Base-by-base conservation (phyloP, 2,329 filamentous ascomycete species). In the Ophiocordyceps robertsii region DNA sequence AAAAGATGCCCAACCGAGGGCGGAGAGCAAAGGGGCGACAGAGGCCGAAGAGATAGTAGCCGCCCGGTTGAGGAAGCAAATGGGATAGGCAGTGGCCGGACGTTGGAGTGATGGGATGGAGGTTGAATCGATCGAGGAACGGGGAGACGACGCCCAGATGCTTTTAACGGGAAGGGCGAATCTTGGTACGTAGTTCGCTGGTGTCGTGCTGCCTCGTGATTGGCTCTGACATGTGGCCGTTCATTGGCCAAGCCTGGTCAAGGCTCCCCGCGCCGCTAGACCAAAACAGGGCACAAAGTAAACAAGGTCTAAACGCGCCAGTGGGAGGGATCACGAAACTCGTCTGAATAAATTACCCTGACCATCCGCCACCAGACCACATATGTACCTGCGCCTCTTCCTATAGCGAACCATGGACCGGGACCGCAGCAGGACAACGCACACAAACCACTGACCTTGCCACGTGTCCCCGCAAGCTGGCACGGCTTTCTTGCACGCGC, bases 221-320 rank as follows among this genome's bases (percentile, higher is more conserved):
- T 44, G 43, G 39, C 29, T 32, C 29, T 7, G 8, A 4, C 8
- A 3, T 13, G 21, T 13, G 4, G 37, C 16, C 31, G 21, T 17
- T 39, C 14, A 43, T 43, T 43, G 42, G 42, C 27, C 9, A 17
- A 14, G 17, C n/a, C 10, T 7, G 17, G 14, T 13, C 17, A 19
- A 19, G 14, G 29, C 39, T 29, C n/a, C n/a, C 24, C 29, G 32
- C 16, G 43, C 19, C 48, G 48, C 62, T 64, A 65, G 50, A 46
- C 62, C 53, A 21, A 48, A 61, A 57, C 31, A 44, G 53, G 58
- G 51, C 47, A 52, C 27, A 46, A 59, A 66, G 65, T 68, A 68
- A 68, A 67, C 64, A 67, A 62, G 55, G 31, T 37, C 12, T 16
- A 6, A 21, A 58, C 57, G 53, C 56, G 56, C 52, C 33, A 16